A percentile compares a stretch with the other conserved stretches of the same genome.
Evolutionary conservation across 1,284 basidiomycete genomes (phyloP).

Genomic region (Anthracocystis walkeri): DNA sequence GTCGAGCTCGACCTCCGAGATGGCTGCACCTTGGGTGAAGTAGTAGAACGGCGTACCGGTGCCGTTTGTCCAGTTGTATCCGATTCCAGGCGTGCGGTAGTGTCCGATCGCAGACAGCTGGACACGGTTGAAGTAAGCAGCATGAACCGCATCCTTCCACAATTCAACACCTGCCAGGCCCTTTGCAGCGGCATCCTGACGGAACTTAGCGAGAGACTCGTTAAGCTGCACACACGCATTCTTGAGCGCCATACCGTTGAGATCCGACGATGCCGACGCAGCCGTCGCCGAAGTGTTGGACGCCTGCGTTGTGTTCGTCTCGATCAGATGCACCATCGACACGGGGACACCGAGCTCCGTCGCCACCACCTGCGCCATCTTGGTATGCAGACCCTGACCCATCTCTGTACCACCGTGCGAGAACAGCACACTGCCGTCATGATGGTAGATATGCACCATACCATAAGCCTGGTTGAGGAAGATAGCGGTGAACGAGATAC

Average conservation of each 20-base stretch:
- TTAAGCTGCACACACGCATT: slow-evolving; percentile 70
- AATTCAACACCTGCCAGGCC: slow-evolving; percentile 45
- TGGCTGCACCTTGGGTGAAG: slow-evolving; percentile 65
- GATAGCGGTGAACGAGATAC: slow-evolving; percentile 68
- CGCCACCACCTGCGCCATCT: slow-evolving; percentile 69
- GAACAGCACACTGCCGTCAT: slow-evolving; percentile 65
- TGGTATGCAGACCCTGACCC: slow-evolving; percentile 67
- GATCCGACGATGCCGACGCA: slow-evolving; percentile 54
- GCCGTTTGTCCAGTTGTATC: slow-evolving; percentile 67
- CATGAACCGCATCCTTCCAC: slow-evolving; percentile 61
- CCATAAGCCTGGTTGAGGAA: slow-evolving; percentile 69
- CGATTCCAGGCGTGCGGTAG: slow-evolving; percentile 68
- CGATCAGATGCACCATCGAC: slow-evolving; percentile 58
- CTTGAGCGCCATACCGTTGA: slow-evolving; percentile 65
- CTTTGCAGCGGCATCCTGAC: slow-evolving; percentile 33
- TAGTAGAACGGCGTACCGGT: slow-evolving; percentile 66
- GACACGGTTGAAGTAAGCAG: slow-evolving; percentile 69
- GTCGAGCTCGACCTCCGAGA: slow-evolving; percentile 70
- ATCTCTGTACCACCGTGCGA: slow-evolving; percentile 69
- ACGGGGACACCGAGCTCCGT: slow-evolving; percentile 67
- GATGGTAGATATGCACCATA: slow-evolving; percentile 68
- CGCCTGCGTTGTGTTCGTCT: slow-evolving; percentile 68
- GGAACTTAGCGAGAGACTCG: slow-evolving; percentile 57
- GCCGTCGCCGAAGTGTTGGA: slow-evolving; percentile 69
- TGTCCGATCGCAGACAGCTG: slow-evolving; percentile 68